Conservation (phyloP, 441 rosid genomes). For the Erodium texanum region DNA sequence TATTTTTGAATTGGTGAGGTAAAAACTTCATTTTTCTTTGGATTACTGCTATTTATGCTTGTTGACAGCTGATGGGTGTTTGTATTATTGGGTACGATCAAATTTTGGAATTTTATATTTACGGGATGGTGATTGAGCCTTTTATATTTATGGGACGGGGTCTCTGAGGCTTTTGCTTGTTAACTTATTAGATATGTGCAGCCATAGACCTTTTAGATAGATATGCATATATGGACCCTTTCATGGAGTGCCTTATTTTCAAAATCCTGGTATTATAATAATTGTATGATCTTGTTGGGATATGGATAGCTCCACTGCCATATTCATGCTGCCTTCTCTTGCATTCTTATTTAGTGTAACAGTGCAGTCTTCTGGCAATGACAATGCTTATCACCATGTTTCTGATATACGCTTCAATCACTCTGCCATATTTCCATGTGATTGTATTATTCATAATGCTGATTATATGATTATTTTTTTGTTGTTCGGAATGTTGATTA, state of each 20-base stretch:
- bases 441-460: background rate
- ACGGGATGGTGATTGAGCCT: background rate
- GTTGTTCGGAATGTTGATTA: background rate
- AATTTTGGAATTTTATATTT: background rate
- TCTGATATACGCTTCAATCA: background rate
- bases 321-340: background rate
- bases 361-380: background rate
- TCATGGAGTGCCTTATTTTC: background rate
- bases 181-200: background rate
- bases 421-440: background rate
- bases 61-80: background rate
- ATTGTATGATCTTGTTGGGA: background rate
- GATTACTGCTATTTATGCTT: background rate
- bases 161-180: slow-evolving; percentile 1
- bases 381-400: background rate
- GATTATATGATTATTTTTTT: background rate
- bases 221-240: background rate
- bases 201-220: background rate
- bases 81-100: background rate
- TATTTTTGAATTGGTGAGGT: background rate
- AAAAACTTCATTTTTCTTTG: background rate
- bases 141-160: background rate
- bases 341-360: background rate
- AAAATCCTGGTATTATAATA: background rate
- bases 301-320: background rate